Evolutionary conservation across 2,329 filamentous ascomycete species (phyloP).

Genomic region (Claviceps purpurea): DNA sequence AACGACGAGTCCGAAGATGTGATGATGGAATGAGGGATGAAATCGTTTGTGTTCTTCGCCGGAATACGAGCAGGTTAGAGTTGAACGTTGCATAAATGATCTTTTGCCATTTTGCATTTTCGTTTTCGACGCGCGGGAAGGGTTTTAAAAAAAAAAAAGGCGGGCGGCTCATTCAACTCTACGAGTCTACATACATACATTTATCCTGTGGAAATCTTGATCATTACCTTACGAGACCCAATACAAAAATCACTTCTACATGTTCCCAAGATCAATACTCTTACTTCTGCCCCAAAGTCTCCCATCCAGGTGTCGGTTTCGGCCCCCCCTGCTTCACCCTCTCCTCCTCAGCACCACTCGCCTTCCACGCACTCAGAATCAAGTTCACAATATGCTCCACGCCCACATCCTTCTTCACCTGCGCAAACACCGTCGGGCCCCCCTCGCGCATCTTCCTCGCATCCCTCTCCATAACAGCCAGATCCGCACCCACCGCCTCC

Average conservation of each 20-base stretch:
- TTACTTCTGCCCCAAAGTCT: slow-evolving; percentile 22
- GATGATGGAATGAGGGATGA: slow-evolving; percentile 19
- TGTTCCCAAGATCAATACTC: neutral
- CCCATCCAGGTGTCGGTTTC: slow-evolving; percentile 41
- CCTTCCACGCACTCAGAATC: slow-evolving; percentile 85
- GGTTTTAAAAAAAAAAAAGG: no score
- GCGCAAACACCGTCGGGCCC: slow-evolving; percentile 87
- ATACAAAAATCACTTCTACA: neutral
- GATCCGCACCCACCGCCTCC: slow-evolving; percentile 76
- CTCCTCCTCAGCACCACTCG: slow-evolving; percentile 62
- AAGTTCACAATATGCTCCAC: slow-evolving; percentile 79
- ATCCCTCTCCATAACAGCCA: slow-evolving; percentile 89
- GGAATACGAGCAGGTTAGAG: no score
- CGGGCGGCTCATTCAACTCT: no score
- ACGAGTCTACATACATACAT: no score
- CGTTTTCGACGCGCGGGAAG: no score
- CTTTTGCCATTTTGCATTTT: no score
- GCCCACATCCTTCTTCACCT: slow-evolving; percentile 85
- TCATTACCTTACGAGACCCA: neutral
- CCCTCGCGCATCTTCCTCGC: slow-evolving; percentile 90
- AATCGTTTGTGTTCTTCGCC: neutral
- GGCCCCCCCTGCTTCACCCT: slow-evolving; percentile 42
- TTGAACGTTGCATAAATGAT: no score
- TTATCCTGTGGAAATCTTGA: neutral
- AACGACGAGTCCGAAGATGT: slow-evolving; percentile 14